Evolutionary conservation across 495 filamentous ascomycete species (phyloP).

Genomic region (Neohortaea acidophila): DNA sequence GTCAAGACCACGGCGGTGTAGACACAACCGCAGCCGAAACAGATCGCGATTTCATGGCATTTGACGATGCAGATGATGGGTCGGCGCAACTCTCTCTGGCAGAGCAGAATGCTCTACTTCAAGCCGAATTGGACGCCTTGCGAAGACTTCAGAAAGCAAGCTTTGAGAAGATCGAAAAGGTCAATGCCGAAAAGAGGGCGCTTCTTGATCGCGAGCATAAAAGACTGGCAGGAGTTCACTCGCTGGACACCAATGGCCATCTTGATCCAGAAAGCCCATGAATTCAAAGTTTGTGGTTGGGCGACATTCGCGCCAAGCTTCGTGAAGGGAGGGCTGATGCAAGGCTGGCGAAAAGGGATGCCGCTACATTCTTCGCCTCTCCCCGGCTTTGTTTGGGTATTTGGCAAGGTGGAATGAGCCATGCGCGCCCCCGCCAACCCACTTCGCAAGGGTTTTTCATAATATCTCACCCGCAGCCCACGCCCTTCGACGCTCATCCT

Average conservation of each 20-base stretch:
- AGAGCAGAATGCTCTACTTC: slow-evolving; percentile 16
- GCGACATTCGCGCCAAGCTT: not conserved
- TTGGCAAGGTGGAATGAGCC: slow-evolving; percentile 9
- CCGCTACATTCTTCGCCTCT: slow-evolving; percentile 13
- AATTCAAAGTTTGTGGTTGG: too few relatives aligned
- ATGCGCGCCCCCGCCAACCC: not conserved
- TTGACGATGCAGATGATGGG: slow-evolving; percentile 12
- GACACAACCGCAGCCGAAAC: slow-evolving; percentile 1
- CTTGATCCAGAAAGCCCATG: too few relatives aligned
- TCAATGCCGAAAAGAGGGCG: slow-evolving; percentile 25
- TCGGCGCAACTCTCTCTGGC: slow-evolving; percentile 5
- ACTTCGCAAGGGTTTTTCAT: too few relatives aligned
- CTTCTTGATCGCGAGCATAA: slow-evolving; percentile 17
- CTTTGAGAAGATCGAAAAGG: slow-evolving; percentile 24
- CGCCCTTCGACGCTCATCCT: too few relatives aligned
- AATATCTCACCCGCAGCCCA: too few relatives aligned
- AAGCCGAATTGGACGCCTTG: slow-evolving; percentile 23
- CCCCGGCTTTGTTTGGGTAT: slow-evolving; percentile 12
- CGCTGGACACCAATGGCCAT: not conserved
- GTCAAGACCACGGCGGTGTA: slow-evolving; percentile 4
- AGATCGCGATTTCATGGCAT: slow-evolving; percentile 22
- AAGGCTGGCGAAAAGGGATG: slow-evolving; percentile 1
- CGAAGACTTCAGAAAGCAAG: slow-evolving; percentile 26
- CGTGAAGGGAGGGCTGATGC: not conserved
- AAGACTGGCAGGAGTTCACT: not conserved